Conservation (phyloP, 2,329 filamentous ascomycete species). For the Colletotrichum navitas region DNA sequence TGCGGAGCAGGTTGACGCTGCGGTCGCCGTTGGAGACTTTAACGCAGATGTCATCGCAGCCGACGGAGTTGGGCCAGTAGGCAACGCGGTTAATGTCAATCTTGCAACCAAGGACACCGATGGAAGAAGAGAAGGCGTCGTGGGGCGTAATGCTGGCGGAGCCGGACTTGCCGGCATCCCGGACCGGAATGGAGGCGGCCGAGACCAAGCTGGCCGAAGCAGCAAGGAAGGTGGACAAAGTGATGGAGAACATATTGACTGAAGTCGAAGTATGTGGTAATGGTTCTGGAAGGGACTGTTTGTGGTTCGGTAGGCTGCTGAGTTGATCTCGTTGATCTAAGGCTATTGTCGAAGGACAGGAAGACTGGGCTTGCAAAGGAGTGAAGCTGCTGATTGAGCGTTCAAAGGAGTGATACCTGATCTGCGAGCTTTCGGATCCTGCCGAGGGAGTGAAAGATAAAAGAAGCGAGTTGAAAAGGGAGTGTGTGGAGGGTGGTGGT, state of each 20-base stretch:
- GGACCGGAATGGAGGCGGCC: slow-evolving; percentile 46
- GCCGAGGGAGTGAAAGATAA: slow-evolving; percentile 37
- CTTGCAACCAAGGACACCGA: slow-evolving; percentile 71
- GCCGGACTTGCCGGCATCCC: slow-evolving; percentile 44
- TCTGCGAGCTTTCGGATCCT: slow-evolving; percentile 39
- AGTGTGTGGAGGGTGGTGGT: slow-evolving; percentile 31
- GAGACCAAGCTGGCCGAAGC: slow-evolving; percentile 47
- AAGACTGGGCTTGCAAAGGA: slow-evolving; percentile 34
- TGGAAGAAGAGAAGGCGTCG: slow-evolving; percentile 66
- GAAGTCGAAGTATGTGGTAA: slow-evolving; percentile 12
- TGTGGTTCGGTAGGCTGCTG: slow-evolving; percentile 8
- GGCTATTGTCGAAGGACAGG: slow-evolving; percentile 28
- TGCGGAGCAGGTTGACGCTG: slow-evolving; percentile 67
- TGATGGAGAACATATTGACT: slow-evolving; percentile 46
- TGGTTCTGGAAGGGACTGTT: slow-evolving; percentile 13
- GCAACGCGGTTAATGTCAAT: slow-evolving; percentile 71
- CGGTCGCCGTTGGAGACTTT: slow-evolving; percentile 63
- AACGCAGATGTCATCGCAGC: slow-evolving; percentile 70
- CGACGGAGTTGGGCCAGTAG: slow-evolving; percentile 68
- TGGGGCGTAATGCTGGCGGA: slow-evolving; percentile 64
- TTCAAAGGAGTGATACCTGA: slow-evolving; percentile 38
- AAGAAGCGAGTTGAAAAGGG: slow-evolving; percentile 12
- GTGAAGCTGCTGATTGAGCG: slow-evolving; percentile 33
- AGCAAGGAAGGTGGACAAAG: slow-evolving; percentile 49
- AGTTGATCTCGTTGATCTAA: slow-evolving; percentile 12